phyloP scores from a whole-genome alignment of 2,329 filamentous ascomycete genomes.

The Aspergillus costaricaensis region DNA sequence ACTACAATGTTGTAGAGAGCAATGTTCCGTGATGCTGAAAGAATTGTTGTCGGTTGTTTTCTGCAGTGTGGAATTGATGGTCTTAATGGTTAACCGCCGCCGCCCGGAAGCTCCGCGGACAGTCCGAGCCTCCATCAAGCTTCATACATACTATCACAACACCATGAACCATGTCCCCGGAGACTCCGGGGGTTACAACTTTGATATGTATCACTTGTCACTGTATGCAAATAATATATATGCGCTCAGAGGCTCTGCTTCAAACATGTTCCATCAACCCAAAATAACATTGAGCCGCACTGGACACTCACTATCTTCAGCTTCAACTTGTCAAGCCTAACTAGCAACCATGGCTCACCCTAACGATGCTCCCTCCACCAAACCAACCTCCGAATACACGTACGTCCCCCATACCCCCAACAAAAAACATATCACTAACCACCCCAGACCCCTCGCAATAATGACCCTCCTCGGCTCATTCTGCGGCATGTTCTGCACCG shows the following conservation, averaged over 20 bases:
- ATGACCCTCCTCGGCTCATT: slow-evolving; percentile 34
- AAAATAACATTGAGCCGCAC: not conserved
- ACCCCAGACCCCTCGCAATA: slow-evolving; percentile 27
- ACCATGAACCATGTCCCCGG: not conserved
- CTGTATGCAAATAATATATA: too few species aligned
- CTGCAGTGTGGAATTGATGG: not conserved
- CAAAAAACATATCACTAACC: not conserved
- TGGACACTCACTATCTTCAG: not conserved
- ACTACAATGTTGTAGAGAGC: too few species aligned
- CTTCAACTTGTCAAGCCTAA: not conserved
- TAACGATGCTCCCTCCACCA: not conserved
- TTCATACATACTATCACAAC: not conserved
- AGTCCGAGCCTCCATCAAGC: slow-evolving; percentile 14
- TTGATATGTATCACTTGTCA: too few species aligned
- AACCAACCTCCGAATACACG: slow-evolving; percentile 28
- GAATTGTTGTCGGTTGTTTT: too few species aligned
- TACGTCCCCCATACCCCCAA: slow-evolving; percentile 2
- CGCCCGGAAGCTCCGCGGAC: slow-evolving; percentile 29
- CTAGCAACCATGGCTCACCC: not conserved
- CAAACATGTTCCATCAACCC: not conserved
- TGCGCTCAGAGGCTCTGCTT: too few species aligned
- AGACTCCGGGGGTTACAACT: too few species aligned
- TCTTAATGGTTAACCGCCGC: not conserved
- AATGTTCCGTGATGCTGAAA: too few species aligned
- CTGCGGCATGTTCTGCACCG: slow-evolving; percentile 37